Base-by-base conservation (phyloP, 495 filamentous ascomycete genomes). In the Penicillium waksmanii region DNA sequence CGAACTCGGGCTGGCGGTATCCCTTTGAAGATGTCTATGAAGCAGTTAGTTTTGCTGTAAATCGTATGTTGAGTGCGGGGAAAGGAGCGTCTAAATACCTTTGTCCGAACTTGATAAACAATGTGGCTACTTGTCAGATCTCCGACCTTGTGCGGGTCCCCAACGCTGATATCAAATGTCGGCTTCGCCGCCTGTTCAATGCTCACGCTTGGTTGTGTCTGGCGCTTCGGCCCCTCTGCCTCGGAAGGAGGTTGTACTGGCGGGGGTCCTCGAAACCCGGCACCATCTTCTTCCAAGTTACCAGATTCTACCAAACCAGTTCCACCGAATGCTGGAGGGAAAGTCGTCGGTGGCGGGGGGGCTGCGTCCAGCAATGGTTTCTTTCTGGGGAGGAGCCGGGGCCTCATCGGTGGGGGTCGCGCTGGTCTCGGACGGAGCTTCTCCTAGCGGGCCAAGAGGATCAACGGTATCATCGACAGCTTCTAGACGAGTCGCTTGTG, bases 101-200 rank as follows among this genome's bases (percentile, higher is more conserved):
- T 95, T 34, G 95, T 98, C 67, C 89, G 81, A 43, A 98, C 94
- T 62, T 92, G 90, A 74, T 98, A 98, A 21, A 97, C 96, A 66
- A 95, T 98, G 75, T 98, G 95, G 61, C 93, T 96, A 67, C 90
- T 96, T 12, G 96, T 96, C 68, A 97, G 75, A 75, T 98, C 95
- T 44, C 95, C 96, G 56, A 98, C 93, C 73, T 98, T 98, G 72
- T 96, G 92, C 40, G 96, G 96, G 79, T 98, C 95, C 44, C 95
- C 95, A 12, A 98, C 95, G 2, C 81, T 85, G 61, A 98, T 97
- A n/a, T 91, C 80, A 72, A 98, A 98, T 27, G 81, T 88, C 12
- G 95, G 96, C 64, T 95, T 91, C 40, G 92, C 87, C 51, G 95
- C 93, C 75, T 93, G 90, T 70, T 96, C 91, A 44, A 97, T 77